These are phyloP conservation scores for Durusdinium trenchii DNA, from an alignment of 73 alveolate species.

Conservation along the genomic window DNA sequence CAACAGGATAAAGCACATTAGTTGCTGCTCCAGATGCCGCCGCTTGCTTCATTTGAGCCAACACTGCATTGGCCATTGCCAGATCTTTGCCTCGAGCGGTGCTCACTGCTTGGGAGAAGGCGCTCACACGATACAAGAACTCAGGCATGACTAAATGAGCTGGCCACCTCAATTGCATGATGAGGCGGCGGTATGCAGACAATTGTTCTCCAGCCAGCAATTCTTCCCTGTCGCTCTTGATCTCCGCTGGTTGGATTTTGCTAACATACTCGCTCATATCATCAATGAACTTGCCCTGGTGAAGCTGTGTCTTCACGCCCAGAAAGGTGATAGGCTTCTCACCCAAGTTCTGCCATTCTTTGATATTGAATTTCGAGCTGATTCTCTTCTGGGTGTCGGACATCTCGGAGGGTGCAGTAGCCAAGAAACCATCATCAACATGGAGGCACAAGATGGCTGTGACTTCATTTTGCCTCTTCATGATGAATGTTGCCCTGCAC, in stretches of 20 bases:
- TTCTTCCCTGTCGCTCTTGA: neutral
- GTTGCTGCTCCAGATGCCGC: neutral
- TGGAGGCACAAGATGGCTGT: neutral
- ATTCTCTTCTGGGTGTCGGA: neutral
- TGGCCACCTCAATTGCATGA: neutral
- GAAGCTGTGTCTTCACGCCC: neutral
- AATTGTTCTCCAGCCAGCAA: neutral
- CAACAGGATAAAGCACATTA: neutral
- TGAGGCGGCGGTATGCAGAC: neutral
- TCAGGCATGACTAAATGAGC: too few relatives aligned
- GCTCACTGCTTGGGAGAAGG: neutral
- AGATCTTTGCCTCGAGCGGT: neutral
- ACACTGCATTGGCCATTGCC: neutral
- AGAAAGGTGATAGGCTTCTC: neutral
- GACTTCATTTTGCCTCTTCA: neutral
- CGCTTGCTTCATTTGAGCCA: neutral
- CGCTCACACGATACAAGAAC: neutral
- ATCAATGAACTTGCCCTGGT: neutral
- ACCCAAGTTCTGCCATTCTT: neutral
- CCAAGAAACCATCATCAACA: constrained; percentile 18
- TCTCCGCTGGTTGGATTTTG: too few relatives aligned
- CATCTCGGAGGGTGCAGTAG: too few relatives aligned
- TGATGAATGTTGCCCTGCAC: neutral
- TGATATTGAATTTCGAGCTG: neutral
- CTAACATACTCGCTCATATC: too few relatives aligned